Evolutionary conservation across 2,329 filamentous ascomycete species (phyloP), one percentile per base, ranked within the genome.

Genomic region (Xenoacremonium recifei): DNA sequence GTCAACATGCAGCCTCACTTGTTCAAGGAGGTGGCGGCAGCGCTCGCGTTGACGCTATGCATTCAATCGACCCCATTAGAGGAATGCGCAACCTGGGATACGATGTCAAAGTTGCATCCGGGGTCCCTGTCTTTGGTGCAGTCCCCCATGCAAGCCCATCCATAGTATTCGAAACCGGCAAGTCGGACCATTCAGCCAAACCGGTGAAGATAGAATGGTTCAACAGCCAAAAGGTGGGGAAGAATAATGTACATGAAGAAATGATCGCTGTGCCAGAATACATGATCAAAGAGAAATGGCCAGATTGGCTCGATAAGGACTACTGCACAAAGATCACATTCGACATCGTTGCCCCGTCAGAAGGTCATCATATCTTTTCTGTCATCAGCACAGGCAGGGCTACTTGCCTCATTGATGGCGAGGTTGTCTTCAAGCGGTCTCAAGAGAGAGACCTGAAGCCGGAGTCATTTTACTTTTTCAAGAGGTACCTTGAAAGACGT

Each of bases 1-100:
- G 60, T 6, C 51, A 61, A 21, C 47, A 57, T 38, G 59, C 57
- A 31, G 47, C 48, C n/a, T 51, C 51, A 3, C 37, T 50, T 4
- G 45, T 51, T 18, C 34, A 51, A 4, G 62, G 61, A 6, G 48
- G 61, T 20, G 51, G 62, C 4, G 42, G 42, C 7, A 45, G 42
- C 16, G 42, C 42, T 5, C 16, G 34, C 20, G 42, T 45, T 7
- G 37, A 40, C 17, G 20, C 32, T 16, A 18, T 37, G 21, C 39
- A 37, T 23, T 20, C 34, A 10, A 20, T 45, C 3, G 35, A 23
- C 5, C 42, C 42, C 9, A 21, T 40, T 7, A 19, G 37, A 17
- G 37, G 42, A n/a, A 21, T 45, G 5, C n/a, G 27, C 7, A 19
- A 31, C 6, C 32, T 31, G 9, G 42, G 42, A 5, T 40, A 32